Evolutionary conservation across 495 filamentous ascomycete species (phyloP).

Genomic region (Aspergillus ellipticus): DNA sequence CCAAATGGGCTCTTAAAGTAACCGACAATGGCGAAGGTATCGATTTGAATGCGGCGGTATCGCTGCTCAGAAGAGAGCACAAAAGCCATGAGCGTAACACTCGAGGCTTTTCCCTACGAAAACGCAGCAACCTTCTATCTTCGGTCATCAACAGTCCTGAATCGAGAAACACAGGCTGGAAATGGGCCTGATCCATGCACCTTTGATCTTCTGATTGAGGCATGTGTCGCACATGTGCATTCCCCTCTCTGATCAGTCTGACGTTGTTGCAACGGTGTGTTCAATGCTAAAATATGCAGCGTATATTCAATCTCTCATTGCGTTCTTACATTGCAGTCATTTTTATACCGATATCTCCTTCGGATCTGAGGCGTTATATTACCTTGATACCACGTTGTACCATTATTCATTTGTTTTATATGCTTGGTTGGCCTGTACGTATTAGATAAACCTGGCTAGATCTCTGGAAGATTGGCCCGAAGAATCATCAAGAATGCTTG

Average conservation of each 20-base stretch:
- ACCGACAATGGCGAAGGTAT: constrained; percentile 51
- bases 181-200: constrained; percentile 28
- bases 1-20: constrained; percentile 50
- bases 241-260: too few species aligned
- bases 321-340: neutral
- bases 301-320: neutral
- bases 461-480: too few species aligned
- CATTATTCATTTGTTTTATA: too few species aligned
- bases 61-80: constrained; percentile 41
- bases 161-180: constrained; percentile 33
- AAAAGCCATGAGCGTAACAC: constrained; percentile 22
- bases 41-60: constrained; percentile 42
- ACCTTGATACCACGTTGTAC: too few species aligned
- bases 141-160: constrained; percentile 31
- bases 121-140: constrained; percentile 20
- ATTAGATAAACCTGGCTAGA: too few species aligned
- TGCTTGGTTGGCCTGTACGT: too few species aligned
- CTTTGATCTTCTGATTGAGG: too few species aligned
- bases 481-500: too few species aligned
- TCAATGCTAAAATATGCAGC: neutral
- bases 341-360: neutral
- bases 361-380: neutral
- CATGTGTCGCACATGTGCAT: too few species aligned
- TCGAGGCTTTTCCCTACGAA: constrained; percentile 12
- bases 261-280: neutral